A percentile compares a stretch with the other conserved stretches of the same genome.
phyloP scores from a whole-genome alignment of 2,329 filamentous ascomycete genomes.

The Aspergillus jensenii region DNA sequence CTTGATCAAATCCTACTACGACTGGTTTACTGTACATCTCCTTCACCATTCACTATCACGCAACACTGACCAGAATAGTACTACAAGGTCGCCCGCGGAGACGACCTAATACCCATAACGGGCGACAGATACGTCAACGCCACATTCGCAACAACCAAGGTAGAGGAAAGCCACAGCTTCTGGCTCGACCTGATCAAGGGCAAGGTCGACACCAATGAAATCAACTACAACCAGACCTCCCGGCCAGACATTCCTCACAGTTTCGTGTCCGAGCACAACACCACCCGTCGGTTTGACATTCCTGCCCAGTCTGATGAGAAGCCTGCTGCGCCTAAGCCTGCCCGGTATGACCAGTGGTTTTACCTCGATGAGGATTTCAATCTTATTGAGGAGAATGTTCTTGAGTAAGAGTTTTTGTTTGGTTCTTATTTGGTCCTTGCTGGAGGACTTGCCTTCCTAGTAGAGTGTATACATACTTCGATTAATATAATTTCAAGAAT shows the following conservation, averaged over 20 bases:
- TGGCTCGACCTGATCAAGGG: conserved; percentile 5
- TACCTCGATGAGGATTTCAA: background rate
- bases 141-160: background rate
- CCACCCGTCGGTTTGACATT: background rate
- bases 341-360: background rate
- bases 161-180: conserved; percentile 1
- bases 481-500: too few relatives aligned
- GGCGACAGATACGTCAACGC: background rate
- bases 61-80: background rate
- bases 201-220: background rate
- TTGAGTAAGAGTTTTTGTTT: background rate
- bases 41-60: background rate
- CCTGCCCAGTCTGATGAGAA: background rate
- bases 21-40: background rate
- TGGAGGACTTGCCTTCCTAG: too few relatives aligned
- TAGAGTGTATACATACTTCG: too few relatives aligned
- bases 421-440: too few relatives aligned
- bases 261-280: background rate
- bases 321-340: background rate
- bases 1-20: background rate
- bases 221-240: conserved; percentile 6
- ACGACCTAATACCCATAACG: background rate
- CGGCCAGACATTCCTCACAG: background rate
- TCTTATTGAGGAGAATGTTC: background rate
- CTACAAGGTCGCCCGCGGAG: conserved; percentile 3